Conservation (phyloP, 176 grass and related monocot species). For the Secale cereale region DNA sequence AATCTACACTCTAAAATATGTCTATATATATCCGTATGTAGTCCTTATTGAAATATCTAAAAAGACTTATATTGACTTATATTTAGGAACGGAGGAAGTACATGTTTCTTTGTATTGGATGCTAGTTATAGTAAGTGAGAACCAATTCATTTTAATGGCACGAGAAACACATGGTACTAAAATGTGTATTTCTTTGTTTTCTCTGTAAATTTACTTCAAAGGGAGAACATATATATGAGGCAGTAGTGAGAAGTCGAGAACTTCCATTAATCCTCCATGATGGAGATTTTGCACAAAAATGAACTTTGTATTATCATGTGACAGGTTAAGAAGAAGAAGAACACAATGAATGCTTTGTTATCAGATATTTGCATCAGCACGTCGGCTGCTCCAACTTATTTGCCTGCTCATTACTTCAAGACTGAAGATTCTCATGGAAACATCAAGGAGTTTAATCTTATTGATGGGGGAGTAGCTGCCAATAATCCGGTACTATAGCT, state of each 20-base stretch:
- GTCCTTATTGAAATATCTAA: too few relatives aligned
- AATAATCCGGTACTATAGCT: slow-evolving; percentile 70
- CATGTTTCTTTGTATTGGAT: background rate
- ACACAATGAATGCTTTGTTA: slow-evolving; percentile 58
- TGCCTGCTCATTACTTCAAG: slow-evolving; percentile 74
- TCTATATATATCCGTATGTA: too few relatives aligned
- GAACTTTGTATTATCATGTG: background rate
- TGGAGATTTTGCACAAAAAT: slow-evolving; percentile 8
- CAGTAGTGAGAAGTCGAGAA: background rate
- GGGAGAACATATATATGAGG: background rate
- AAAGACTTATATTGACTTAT: too few relatives aligned
- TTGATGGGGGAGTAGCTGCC: slow-evolving; percentile 80
- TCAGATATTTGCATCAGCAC: slow-evolving; percentile 90
- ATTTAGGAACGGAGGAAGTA: background rate
- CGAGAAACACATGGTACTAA: slow-evolving; percentile 3
- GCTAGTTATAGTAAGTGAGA: background rate
- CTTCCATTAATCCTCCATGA: background rate
- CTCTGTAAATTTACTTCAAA: background rate
- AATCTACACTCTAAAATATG: too few relatives aligned
- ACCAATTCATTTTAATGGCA: background rate
- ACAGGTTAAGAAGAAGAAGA: slow-evolving; percentile 41
- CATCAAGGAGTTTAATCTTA: slow-evolving; percentile 76
- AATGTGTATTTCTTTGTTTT: background rate
- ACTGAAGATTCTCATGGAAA: slow-evolving; percentile 53
- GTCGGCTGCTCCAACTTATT: slow-evolving; percentile 80